phyloP scores from a whole-genome alignment of 441 rosid genomes.

The Breynia disticha region DNA sequence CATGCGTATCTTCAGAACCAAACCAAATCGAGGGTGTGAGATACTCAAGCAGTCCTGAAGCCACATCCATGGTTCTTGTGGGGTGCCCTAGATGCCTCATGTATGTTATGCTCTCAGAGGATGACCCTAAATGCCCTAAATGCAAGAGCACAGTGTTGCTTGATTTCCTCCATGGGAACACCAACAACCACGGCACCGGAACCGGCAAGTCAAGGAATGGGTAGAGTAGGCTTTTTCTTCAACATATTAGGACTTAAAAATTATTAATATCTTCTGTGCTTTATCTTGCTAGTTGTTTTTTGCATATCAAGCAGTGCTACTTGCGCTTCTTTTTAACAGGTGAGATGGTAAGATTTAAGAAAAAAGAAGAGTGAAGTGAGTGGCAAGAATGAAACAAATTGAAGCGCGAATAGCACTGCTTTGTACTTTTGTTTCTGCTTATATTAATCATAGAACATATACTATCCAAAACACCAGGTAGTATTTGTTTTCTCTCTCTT shows the following conservation, averaged over 20 bases:
- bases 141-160: constrained; percentile 96
- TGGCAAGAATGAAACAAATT: constrained; percentile 11
- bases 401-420: constrained; percentile 49
- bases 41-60: constrained; percentile 66
- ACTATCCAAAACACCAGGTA: constrained; percentile 16
- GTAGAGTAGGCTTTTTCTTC: too few relatives aligned
- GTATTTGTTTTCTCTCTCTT: constrained; percentile 17
- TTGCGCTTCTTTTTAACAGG: constrained; percentile 48
- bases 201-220: constrained; percentile 9
- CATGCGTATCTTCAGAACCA: constrained; percentile 81
- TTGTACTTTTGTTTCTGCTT: constrained; percentile 12
- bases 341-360: not conserved
- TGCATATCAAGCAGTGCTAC: constrained; percentile 43
- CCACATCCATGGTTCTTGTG: constrained; percentile 82
- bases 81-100: constrained; percentile 95
- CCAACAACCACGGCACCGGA: constrained; percentile 11
- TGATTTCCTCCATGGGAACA: constrained; percentile 61
- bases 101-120: constrained; percentile 94
- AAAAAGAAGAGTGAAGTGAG: not conserved
- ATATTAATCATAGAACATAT: constrained; percentile 25
- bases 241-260: too few relatives aligned
- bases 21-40: constrained; percentile 37
- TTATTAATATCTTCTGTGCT: too few relatives aligned
- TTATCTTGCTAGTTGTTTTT: constrained; percentile 8
- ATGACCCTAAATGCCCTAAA: constrained; percentile 88